These are phyloP conservation scores for Colletotrichum noveboracense DNA, from an alignment of 2,329 filamentous ascomycete species.

Conservation along the genomic window DNA sequence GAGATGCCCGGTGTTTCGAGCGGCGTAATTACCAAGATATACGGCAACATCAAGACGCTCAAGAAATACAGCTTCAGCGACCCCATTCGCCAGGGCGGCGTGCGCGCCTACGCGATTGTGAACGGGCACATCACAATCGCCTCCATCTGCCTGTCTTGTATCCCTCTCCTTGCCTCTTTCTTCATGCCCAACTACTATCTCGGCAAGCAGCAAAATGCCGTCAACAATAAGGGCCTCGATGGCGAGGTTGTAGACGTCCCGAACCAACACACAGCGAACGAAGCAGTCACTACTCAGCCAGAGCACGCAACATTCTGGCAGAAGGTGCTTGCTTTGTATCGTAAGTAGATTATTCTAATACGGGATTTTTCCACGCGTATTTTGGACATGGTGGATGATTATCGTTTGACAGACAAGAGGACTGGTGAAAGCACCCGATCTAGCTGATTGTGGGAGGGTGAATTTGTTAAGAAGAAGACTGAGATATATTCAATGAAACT, in stretches of 20 bases:
- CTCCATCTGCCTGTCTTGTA: constrained; percentile 31
- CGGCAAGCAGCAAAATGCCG: constrained; percentile 38
- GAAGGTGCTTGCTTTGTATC: not conserved
- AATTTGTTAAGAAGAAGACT: not conserved
- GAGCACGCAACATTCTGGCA: not conserved
- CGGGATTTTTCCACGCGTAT: not conserved
- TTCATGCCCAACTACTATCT: constrained; percentile 47
- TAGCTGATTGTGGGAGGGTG: not conserved
- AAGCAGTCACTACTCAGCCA: not conserved
- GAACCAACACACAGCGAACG: not conserved
- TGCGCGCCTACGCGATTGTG: constrained; percentile 38
- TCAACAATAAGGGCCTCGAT: constrained; percentile 36
- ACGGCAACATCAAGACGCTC: constrained; percentile 39
- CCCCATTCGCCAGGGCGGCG: constrained; percentile 39
- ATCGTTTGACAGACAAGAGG: not conserved
- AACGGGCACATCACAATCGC: constrained; percentile 40
- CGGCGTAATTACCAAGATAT: constrained; percentile 32
- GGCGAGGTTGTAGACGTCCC: constrained; percentile 28
- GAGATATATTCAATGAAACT: not conserved
- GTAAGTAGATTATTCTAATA: not conserved
- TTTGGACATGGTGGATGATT: not conserved
- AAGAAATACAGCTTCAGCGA: constrained; percentile 35
- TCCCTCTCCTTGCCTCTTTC: constrained; percentile 39
- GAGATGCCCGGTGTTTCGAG: constrained; percentile 33
- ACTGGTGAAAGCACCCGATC: not conserved